A percentile compares a stretch with the other conserved stretches of the same genome.
Evolutionary conservation across 805 yeast species (phyloP).

Genomic region (Saccharomycopsis babjevae): DNA sequence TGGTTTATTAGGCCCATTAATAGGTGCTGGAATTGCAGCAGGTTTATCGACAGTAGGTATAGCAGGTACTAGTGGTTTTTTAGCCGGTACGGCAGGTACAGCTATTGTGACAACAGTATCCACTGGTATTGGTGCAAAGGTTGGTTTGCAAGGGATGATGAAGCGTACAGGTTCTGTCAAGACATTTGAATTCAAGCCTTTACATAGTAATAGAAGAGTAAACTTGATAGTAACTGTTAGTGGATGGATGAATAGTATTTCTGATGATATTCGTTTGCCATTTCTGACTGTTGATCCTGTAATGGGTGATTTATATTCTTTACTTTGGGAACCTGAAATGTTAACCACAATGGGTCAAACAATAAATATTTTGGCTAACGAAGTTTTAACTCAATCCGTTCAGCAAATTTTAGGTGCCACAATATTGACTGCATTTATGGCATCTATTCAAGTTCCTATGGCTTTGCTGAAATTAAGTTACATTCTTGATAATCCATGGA

Average conservation of each 20-base stretch:
- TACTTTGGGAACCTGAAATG: conserved; percentile 98
- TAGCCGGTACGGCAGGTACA: conserved; percentile 96
- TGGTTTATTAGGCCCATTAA: conserved; percentile 92
- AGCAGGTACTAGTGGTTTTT: conserved; percentile 82
- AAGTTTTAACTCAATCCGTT: conserved; percentile 82
- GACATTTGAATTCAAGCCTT: conserved; percentile 87
- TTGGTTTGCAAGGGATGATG: conserved; percentile 79
- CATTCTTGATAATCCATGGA: conserved; percentile 94
- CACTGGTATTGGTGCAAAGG: conserved; percentile 80
- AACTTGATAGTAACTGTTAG: conserved; percentile 81
- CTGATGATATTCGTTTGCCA: conserved; percentile 93
- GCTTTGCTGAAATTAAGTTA: conserved; percentile 81
- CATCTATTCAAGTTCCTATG: conserved; percentile 90
- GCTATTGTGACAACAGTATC: conserved; percentile 89
- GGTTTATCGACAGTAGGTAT: conserved; percentile 93
- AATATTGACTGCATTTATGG: conserved; percentile 77
- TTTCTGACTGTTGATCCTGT: conserved; percentile 95
- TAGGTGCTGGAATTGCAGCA: conserved; percentile 89
- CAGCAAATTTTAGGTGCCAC: conserved; percentile 95
- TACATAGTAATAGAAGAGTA: conserved; percentile 83
- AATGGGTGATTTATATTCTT: conserved; percentile 90
- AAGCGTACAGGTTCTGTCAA: conserved; percentile 83
- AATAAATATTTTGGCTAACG: conserved; percentile 84
- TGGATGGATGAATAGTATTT: conserved; percentile 95
- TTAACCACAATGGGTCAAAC: conserved; percentile 94